Percentiles rank a stretch among this genome's conserved stretches.
These are phyloP conservation scores for Hordeum vulgare DNA, from an alignment of 176 grass and related monocot genomes.

Conservation along the genomic window DNA sequence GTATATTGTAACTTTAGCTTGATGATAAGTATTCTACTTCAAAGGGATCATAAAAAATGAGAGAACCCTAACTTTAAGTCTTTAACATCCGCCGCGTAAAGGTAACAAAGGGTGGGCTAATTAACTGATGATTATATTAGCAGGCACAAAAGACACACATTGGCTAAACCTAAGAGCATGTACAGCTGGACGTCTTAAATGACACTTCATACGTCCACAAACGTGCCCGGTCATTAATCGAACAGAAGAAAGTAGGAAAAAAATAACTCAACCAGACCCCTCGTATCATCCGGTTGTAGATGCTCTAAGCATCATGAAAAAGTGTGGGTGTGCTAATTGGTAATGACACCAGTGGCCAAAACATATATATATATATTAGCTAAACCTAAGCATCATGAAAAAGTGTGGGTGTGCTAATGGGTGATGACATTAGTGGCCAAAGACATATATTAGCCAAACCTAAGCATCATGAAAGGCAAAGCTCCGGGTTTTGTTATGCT, in stretches of 20 bases:
- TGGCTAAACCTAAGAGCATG: conserved; percentile 32
- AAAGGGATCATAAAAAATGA: conserved; percentile 8
- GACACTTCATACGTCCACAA: too few species aligned
- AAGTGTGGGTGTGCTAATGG: background rate
- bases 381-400: conserved; percentile 32
- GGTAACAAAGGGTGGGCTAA: background rate
- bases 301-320: conserved; percentile 35
- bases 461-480: conserved; percentile 32
- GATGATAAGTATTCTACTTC: conserved; percentile 7
- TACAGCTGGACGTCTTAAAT: too few species aligned
- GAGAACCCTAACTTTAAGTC: conserved; percentile 29
- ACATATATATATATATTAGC: conserved; percentile 11
- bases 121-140: conserved; percentile 1
- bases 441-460: conserved; percentile 15
- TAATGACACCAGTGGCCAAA: background rate
- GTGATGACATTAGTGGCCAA: background rate
- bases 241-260: too few species aligned
- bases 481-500: conserved; percentile 21
- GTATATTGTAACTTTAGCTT: background rate
- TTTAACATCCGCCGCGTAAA: conserved; percentile 27
- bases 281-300: too few species aligned
- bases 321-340: background rate
- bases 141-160: background rate
- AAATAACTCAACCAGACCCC: too few species aligned
- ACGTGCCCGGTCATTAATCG: too few species aligned